Base-by-base conservation (phyloP, 768 basidiomycete species). In the Ramaria sp. region DNA sequence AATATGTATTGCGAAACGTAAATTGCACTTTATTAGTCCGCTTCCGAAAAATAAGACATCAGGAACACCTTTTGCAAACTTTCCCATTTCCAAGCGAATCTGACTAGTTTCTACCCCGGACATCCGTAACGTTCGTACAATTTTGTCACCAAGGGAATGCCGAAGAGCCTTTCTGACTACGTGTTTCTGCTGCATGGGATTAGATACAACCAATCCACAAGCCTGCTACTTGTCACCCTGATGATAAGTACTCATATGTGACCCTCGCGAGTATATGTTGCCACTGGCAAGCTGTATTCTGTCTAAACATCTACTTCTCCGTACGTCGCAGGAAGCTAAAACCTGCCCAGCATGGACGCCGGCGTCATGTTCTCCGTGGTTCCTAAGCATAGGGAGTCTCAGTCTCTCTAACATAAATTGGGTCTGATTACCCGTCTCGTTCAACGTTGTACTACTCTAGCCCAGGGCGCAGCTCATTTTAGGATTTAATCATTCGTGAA, bases 381-480 rank as follows among this genome's bases (percentile, higher is more conserved):
- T n/a, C 39, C 56, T 56, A 20, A 59, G 51, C 20, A 59, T 30
- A 16, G 58, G 50, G 15, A n/a, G 58, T 59, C 39, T 56, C 50
- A 24, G 56, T 34, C 25, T 52, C 58, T 25, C 56, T 56, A 25
- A 56, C 55, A 30, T 51, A n/a, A n/a, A 39, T 18, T 20, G 24
- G 12, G 56, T 56, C 6, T 55, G 55, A 32, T 56, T 48, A 22
- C 48, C 55, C 1, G 37, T 18, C 12, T 20, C 28, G 22, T 41
- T 39, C 12, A 34, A 30, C 5, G 22, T 22, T 5, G 41, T 18
- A 28, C 39, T 38, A 28, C 34, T 25, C n/a, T n/a, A n/a, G n/a
- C n/a, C 58, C 58, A 59, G 20, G 55, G 50, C 28, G 55, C 42
- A 16, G 38, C 37, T 3, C 53, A 28, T 20, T 30, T 55, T 58